Base-by-base conservation (phyloP, 129 eudicot species). In the Pseudognaphalium luteoalbum region DNA sequence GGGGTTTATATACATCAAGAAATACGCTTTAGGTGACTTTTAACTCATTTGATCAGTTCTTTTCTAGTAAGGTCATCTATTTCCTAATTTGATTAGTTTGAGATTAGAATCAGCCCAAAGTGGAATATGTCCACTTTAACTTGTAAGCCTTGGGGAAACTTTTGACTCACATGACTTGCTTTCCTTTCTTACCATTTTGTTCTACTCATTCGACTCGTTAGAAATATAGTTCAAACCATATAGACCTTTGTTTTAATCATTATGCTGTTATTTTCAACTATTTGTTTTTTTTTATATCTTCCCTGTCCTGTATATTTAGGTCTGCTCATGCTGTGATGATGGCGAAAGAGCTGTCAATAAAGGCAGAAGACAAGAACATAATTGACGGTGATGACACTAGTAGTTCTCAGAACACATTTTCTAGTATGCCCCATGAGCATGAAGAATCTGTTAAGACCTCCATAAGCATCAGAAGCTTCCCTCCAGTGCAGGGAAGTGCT, bases 391-490 rank as follows among this genome's bases (percentile, higher is more conserved):
- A 95, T 60, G 99, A 95, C 79, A 66, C 88, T 70, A 67, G 69
- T 81, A 86, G 97, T 76, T 90, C 98, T 58, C 91, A 90, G 75
- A 91, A 93, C 71, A 64, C 69, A 34, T 64, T 64, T 64, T 64
- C 69, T 7, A 64, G 69, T 34, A 10, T 64, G 69, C 69, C 69
- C 25, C 69, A 64, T 34, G 69, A 64, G 44, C 96, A 83, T 34
- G 99, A 95, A 21, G 91, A 85, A 68, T 91, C 96, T 22, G 80
- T 73, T 20, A 91, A 89, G 72, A 91, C 94, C 72, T 89, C 99
- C 56, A 80, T 87, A 77, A 91, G 96, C 71, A 65, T 85, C 25
- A 85, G 81, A 63, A 91, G 95, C 91, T 91, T 86, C 80, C 87
- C 96, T 17, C 92, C 86, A 71, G 96, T 79, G 51, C 88, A 93